Conservation (phyloP, 129 eudicot genomes). For the Tanacetum coccineum region DNA sequence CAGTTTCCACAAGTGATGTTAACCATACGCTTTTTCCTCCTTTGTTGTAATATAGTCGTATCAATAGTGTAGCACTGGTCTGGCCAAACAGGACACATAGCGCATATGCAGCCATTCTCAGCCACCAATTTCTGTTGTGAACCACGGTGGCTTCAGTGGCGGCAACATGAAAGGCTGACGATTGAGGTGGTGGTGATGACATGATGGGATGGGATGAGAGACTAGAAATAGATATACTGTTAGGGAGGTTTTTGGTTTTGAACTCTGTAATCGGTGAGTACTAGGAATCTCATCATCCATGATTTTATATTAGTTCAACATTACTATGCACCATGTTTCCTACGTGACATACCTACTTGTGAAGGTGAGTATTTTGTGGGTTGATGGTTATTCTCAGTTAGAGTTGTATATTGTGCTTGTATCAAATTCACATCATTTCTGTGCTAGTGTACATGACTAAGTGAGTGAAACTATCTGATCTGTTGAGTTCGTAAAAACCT, state of each 20-base stretch:
- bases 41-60: conserved; percentile 42
- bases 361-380: conserved; percentile 30
- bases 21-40: conserved; percentile 44
- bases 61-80: conserved; percentile 32
- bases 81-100: conserved; percentile 41
- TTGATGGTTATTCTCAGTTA: conserved; percentile 21
- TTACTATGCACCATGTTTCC: conserved; percentile 19
- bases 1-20: conserved; percentile 29
- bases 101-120: conserved; percentile 26
- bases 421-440: conserved; percentile 15
- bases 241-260: conserved; percentile 9
- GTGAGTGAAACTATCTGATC: not conserved
- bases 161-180: not conserved
- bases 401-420: conserved; percentile 5
- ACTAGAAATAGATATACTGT: not conserved
- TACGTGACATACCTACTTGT: conserved; percentile 36
- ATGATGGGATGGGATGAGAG: not conserved
- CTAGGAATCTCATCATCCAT: conserved; percentile 8
- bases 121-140: conserved; percentile 33
- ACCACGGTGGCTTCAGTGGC: conserved; percentile 4
- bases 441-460: not conserved
- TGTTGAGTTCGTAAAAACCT: no score
- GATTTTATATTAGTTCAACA: not conserved
- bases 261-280: not conserved
- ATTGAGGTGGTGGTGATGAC: conserved; percentile 24